These are phyloP conservation scores for Veloboletus limbatus DNA, from an alignment of 1,284 basidiomycete genomes.

Conservation along the genomic window DNA sequence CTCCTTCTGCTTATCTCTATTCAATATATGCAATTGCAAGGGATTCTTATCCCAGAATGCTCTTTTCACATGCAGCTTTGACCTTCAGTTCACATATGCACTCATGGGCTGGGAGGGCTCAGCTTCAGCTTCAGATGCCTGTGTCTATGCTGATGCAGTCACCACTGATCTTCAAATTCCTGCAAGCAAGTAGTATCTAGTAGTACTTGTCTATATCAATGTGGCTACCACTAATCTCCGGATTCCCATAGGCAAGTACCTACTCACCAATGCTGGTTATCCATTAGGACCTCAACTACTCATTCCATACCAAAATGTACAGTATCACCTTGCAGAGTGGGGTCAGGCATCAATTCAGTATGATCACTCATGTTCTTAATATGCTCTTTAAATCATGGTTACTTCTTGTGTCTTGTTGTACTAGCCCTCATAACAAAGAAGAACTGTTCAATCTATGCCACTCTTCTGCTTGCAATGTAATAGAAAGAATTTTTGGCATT, in stretches of 20 bases:
- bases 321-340: conserved; percentile 4
- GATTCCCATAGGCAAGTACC: neutral
- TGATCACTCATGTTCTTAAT: too few relatives aligned
- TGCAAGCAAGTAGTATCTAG: too few relatives aligned
- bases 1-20: neutral
- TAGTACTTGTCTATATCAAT: too few relatives aligned
- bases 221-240: too few relatives aligned
- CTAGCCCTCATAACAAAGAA: neutral
- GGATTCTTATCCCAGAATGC: conserved; percentile 15
- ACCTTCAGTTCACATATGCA: conserved; percentile 5
- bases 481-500: neutral
- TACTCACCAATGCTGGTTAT: neutral
- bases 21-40: conserved; percentile 15
- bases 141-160: neutral
- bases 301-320: neutral
- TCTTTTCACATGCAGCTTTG: conserved; percentile 2
- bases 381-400: too few relatives aligned
- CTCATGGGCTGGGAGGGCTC: conserved; percentile 11
- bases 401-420: too few relatives aligned
- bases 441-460: neutral
- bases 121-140: neutral
- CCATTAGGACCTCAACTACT: neutral
- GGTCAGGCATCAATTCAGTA: neutral
- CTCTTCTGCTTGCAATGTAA: neutral
- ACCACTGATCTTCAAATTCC: too few relatives aligned